Evolutionary conservation across 2,329 filamentous ascomycete species (phyloP), one percentile per base, ranked within the genome.

Genomic region (Talaromyces rugulosus): DNA sequence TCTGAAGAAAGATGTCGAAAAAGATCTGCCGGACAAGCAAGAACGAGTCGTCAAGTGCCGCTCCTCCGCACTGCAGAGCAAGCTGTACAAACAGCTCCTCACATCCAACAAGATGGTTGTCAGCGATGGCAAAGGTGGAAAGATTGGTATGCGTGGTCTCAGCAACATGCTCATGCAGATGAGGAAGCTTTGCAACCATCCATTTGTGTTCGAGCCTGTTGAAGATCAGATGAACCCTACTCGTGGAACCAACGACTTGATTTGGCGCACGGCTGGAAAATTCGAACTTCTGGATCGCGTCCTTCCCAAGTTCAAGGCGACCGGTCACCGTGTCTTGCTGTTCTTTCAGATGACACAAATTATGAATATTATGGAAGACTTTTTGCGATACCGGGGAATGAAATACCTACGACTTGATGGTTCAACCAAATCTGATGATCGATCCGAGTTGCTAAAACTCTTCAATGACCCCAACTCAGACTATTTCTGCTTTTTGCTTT

Each of bases 341-440:
- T 99, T 99, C 85, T 99, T 99, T 84, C 95, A 99, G 76, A 99
- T 99, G 95, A 99, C 95, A 4, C 93, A 96, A 65, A 99, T 99
- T 74, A 99, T 99, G 95, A 96, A 99, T 78, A 99, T 99, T 72
- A 98, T 99, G 95, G 95, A 99, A 70, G 95, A 99, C 75, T 99
- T 96, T 75, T 79, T 99, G 65, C 89, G 94, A 3, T 89, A 92
- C 71, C 86, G 91, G 66, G 89, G 89, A 54, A 83, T 96, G 68
- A 84, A 90, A 71, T 99, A 96, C 74, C 83, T 99, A 67, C 92
- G 95, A 74, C 83, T 99, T 63, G 95, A 99, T 72, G 95, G 95
- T 81, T 95, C 92, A 0, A 99, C 95, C 53, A 99, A 99, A 76
- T 93, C 95, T 1, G 95, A 99, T 72, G 95, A 99, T 77, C 91